Evolutionary conservation across 1,284 basidiomycete species (phyloP).

Genomic region (Earliella scabrosa): DNA sequence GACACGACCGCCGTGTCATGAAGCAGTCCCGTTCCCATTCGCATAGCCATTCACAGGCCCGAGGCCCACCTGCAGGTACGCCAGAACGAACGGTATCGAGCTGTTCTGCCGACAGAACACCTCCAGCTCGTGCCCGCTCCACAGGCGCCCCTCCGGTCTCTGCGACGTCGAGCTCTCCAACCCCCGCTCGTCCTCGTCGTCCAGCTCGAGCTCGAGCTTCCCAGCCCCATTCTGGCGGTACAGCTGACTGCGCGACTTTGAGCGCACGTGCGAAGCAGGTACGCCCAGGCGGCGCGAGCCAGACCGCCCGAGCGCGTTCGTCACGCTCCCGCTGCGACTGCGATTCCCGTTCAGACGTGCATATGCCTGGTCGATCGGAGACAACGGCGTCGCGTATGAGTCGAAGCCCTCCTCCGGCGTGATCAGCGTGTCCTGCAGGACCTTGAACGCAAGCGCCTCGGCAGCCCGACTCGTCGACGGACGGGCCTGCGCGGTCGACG

Average conservation of each 20-base stretch:
- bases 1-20: constrained; percentile 7
- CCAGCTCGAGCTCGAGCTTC: constrained; percentile 59
- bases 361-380: constrained; percentile 33
- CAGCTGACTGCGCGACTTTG: constrained; percentile 71
- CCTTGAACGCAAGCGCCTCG: constrained; percentile 75
- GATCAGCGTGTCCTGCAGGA: constrained; percentile 85
- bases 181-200: constrained; percentile 28
- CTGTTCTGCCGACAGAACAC: constrained; percentile 76
- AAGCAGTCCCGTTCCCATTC: constrained; percentile 18
- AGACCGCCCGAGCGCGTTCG: constrained; percentile 11
- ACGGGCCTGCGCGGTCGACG: constrained; percentile 39
- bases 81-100: constrained; percentile 62
- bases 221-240: constrained; percentile 66
- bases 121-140: constrained; percentile 71
- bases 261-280: constrained; percentile 51
- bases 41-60: constrained; percentile 10
- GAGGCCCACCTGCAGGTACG: constrained; percentile 39
- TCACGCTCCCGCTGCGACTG: constrained; percentile 23
- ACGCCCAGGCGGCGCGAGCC: constrained; percentile 21
- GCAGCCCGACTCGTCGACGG: constrained; percentile 54
- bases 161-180: constrained; percentile 36
- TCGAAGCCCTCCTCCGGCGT: constrained; percentile 31
- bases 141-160: constrained; percentile 50
- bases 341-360: constrained; percentile 29
- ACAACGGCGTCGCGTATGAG: constrained; percentile 14